Evolutionary conservation across 352 stramenopile genomes (phyloP).

Genomic region (Pythium vanterpoolii): DNA sequence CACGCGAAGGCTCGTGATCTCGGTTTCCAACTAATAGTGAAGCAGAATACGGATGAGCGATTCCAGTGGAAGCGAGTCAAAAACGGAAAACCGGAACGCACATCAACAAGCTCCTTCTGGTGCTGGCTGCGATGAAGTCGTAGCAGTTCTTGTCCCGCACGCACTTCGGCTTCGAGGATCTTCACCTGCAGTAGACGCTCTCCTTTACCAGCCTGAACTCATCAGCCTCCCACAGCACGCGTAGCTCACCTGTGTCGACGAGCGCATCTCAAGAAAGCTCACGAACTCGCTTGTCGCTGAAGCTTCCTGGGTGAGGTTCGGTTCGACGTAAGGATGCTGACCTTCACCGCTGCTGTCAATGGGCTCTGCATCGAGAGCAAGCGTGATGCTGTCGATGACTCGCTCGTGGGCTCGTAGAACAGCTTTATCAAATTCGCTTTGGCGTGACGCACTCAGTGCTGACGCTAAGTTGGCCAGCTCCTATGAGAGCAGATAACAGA

Average conservation of each 20-base stretch:
- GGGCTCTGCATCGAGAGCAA: not conserved
- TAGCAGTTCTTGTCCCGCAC: slow-evolving; percentile 54
- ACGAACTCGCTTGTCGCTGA: slow-evolving; percentile 22
- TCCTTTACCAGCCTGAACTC: not conserved
- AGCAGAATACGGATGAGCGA: not conserved
- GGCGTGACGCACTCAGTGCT: slow-evolving; percentile 3
- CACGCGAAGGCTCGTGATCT: slow-evolving; percentile 41
- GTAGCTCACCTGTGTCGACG: slow-evolving; percentile 11
- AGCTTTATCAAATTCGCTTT: slow-evolving; percentile 6
- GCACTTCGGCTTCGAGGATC: slow-evolving; percentile 60
- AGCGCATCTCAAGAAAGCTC: slow-evolving; percentile 18
- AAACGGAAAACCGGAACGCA: slow-evolving; percentile 4
- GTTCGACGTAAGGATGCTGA: not conserved
- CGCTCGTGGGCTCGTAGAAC: not conserved
- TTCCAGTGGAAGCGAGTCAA: not conserved
- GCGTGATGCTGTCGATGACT: not conserved
- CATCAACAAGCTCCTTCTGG: slow-evolving; percentile 42
- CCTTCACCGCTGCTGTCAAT: not conserved
- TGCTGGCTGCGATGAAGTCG: slow-evolving; percentile 53
- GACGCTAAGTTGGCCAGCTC: slow-evolving; percentile 3
- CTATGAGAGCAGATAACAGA: not conserved
- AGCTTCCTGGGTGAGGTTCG: not conserved
- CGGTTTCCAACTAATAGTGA: slow-evolving; percentile 39
- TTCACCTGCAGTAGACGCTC: slow-evolving; percentile 22
- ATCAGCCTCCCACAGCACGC: not conserved